A percentile compares a stretch with the other conserved stretches of the same genome.
Conservation (phyloP, 1,284 basidiomycete species). For the Trametes sp. region DNA sequence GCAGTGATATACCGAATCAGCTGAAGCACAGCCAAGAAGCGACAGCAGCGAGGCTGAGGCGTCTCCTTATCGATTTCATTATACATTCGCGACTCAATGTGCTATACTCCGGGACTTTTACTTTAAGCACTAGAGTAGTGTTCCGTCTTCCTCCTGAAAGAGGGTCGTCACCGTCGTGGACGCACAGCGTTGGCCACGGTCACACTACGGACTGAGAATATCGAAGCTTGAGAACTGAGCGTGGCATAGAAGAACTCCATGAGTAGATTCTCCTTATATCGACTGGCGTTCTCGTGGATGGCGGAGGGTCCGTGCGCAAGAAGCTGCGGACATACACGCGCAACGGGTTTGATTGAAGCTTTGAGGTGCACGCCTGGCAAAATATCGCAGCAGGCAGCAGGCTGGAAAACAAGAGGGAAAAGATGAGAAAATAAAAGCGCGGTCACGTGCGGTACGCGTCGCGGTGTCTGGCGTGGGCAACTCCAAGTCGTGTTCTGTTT, state of each 20-base stretch:
- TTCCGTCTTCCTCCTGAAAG: neutral
- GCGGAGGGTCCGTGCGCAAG: no score
- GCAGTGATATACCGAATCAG: slow-evolving; percentile 17
- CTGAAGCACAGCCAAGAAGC: slow-evolving; percentile 4
- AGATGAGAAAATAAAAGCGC: neutral
- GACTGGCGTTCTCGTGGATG: neutral
- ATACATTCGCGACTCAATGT: slow-evolving; percentile 10
- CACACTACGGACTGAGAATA: slow-evolving; percentile 2
- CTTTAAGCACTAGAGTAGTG: no score
- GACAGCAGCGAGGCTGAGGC: slow-evolving; percentile 4
- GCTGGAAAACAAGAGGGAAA: neutral
- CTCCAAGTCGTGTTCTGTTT: neutral
- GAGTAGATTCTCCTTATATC: neutral
- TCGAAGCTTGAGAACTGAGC: neutral
- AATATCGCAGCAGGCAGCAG: neutral
- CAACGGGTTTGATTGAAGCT: no score
- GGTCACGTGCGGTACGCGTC: slow-evolving; percentile 31
- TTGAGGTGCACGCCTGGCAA: neutral
- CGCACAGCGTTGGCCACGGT: slow-evolving; percentile 3
- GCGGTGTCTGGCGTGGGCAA: neutral
- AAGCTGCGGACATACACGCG: no score
- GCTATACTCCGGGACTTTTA: slow-evolving; percentile 1
- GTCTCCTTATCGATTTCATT: slow-evolving; percentile 34
- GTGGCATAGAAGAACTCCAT: neutral
- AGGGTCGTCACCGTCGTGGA: neutral